phyloP scores from a whole-genome alignment of 768 basidiomycete species.

The Hortiboletus campestris region DNA sequence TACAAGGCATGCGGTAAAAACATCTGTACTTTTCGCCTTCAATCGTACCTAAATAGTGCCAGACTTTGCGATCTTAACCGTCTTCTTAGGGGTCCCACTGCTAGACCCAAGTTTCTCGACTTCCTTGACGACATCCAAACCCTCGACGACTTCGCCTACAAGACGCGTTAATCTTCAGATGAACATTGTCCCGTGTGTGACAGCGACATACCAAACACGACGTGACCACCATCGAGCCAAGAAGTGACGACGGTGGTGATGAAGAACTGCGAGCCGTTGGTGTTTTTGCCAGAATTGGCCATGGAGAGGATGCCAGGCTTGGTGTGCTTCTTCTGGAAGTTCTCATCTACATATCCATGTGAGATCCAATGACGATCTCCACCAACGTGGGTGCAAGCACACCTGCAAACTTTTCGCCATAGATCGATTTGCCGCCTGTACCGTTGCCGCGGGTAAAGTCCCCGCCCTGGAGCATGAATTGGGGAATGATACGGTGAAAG shows the following conservation, averaged over 20 bases:
- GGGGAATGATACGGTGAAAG: constrained; percentile 84
- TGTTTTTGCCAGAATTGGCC: constrained; percentile 80
- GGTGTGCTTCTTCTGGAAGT: constrained; percentile 73
- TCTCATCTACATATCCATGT: constrained; percentile 63
- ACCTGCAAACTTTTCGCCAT: constrained; percentile 68
- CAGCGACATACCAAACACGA: constrained; percentile 14
- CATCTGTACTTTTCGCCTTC: no score
- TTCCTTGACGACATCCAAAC: not conserved
- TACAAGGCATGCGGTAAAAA: no score
- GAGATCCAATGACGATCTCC: constrained; percentile 5
- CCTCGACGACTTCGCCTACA: constrained; percentile 10
- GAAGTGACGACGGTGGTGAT: constrained; percentile 73
- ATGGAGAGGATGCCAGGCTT: constrained; percentile 69
- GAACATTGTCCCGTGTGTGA: not conserved
- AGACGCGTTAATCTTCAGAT: not conserved
- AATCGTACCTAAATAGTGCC: no score
- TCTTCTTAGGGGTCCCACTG: no score
- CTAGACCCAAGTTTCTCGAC: not conserved
- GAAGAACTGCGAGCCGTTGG: constrained; percentile 92
- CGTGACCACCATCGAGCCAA: constrained; percentile 16
- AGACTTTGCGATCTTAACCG: no score
- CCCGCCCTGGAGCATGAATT: constrained; percentile 90
- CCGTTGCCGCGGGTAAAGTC: constrained; percentile 74
- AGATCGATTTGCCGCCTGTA: constrained; percentile 80
- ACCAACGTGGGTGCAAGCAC: not conserved